These are phyloP conservation scores for Hibiscus mutabilis DNA, from an alignment of 345 rosid genomes.

Conservation along the genomic window DNA sequence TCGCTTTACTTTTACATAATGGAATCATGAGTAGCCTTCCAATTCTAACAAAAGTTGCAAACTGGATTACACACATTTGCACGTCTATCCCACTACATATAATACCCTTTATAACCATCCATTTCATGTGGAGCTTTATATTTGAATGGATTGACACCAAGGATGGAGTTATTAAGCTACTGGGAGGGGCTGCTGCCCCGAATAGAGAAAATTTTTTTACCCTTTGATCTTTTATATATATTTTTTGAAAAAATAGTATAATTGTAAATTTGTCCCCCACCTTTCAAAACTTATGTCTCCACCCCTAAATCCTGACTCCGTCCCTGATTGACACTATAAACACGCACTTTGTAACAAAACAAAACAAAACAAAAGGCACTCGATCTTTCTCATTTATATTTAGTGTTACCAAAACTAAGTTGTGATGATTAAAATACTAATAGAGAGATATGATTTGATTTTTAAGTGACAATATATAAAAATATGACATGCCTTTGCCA, in stretches of 20 bases:
- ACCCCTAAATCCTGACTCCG: too few species aligned
- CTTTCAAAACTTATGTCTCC: too few species aligned
- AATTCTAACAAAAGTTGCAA: neutral
- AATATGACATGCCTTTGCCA: neutral
- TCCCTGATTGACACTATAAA: neutral
- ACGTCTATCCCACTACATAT: neutral
- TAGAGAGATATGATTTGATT: neutral
- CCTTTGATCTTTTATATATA: too few species aligned
- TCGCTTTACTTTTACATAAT: neutral
- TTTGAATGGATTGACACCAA: neutral
- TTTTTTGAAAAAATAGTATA: too few species aligned
- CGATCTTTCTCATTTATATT: neutral
- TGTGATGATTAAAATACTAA: neutral
- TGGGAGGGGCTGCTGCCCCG: too few species aligned
- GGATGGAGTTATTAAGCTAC: too few species aligned
- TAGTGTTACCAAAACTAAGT: neutral
- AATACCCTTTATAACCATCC: neutral
- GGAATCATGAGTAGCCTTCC: neutral
- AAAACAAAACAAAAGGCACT: neutral
- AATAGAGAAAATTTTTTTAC: too few species aligned
- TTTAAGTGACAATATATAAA: neutral
- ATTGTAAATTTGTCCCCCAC: too few species aligned
- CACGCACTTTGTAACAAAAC: neutral
- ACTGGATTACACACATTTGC: neutral
- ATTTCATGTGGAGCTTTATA: neutral